phyloP scores from a whole-genome alignment of 139 green algal species.

The Chlamydomonas schloesseri region DNA sequence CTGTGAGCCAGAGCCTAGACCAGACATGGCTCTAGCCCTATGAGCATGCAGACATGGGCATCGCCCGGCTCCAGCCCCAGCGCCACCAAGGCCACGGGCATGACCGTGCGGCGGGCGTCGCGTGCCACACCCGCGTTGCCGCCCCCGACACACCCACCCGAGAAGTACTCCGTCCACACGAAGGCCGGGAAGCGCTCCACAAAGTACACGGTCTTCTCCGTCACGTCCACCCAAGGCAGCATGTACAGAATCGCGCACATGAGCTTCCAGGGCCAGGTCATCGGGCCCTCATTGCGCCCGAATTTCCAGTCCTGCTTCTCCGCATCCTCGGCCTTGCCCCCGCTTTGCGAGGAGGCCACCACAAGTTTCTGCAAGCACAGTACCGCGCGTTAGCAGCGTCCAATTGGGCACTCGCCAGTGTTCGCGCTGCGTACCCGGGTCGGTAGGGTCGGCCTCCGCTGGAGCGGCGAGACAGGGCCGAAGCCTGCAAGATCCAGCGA shows the following conservation, averaged over 20 bases:
- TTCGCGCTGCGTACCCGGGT: neutral
- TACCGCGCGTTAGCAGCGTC: too few species aligned
- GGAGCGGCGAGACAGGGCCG: conserved; percentile 10
- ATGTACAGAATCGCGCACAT: conserved; percentile 72
- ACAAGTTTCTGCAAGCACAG: conserved; percentile 22
- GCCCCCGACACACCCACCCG: conserved; percentile 41
- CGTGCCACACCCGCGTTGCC: neutral
- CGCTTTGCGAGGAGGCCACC: conserved; percentile 45
- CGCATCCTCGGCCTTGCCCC: conserved; percentile 54
- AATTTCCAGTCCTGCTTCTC: conserved; percentile 77
- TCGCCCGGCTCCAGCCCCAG: too few species aligned
- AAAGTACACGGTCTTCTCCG: conserved; percentile 76
- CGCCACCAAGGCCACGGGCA: too few species aligned
- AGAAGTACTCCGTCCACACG: conserved; percentile 74
- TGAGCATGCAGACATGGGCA: too few species aligned
- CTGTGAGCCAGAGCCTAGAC: too few species aligned
- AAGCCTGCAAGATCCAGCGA: conserved; percentile 5
- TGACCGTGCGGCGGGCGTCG: too few species aligned
- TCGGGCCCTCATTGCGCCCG: conserved; percentile 70
- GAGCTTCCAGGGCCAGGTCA: conserved; percentile 76
- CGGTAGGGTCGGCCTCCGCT: conserved; percentile 18
- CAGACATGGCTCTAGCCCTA: too few species aligned
- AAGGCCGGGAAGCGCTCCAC: conserved; percentile 76
- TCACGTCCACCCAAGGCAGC: conserved; percentile 75
- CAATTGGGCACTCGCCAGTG: too few species aligned